Conservation (phyloP, 2,329 filamentous ascomycete species). For the Boeremia exigua region DNA sequence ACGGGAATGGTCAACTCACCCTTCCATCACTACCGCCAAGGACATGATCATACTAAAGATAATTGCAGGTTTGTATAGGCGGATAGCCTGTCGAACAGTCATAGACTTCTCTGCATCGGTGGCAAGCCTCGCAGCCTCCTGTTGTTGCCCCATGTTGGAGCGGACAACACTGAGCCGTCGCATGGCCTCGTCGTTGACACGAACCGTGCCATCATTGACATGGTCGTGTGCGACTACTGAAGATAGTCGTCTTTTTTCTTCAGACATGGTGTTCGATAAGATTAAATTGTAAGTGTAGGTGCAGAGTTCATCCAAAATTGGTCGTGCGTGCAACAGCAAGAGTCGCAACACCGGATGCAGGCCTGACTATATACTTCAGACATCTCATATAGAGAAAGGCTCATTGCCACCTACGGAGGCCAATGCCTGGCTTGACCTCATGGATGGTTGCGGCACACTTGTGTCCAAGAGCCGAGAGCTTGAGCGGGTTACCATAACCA, state of each 20-base stretch:
- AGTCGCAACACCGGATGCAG: not conserved
- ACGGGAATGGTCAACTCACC: conserved; percentile 57
- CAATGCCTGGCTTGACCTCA: not conserved
- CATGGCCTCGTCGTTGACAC: conserved; percentile 16
- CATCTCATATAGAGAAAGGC: not conserved
- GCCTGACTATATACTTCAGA: conserved; percentile 4
- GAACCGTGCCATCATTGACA: conserved; percentile 10
- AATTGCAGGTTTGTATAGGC: conserved; percentile 78
- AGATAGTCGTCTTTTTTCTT: conserved; percentile 5
- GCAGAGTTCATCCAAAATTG: not conserved
- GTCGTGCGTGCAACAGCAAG: not conserved
- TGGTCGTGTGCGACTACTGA: conserved; percentile 7
- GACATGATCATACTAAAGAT: conserved; percentile 81
- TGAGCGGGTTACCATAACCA: not conserved
- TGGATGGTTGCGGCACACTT: conserved; percentile 8
- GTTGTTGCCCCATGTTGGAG: conserved; percentile 11
- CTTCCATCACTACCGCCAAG: conserved; percentile 86
- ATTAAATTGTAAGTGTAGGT: not conserved
- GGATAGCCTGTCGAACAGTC: conserved; percentile 20
- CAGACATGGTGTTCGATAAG: conserved; percentile 9
- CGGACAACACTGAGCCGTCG: conserved; percentile 15
- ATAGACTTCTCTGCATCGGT: conserved; percentile 15
- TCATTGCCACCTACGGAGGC: conserved; percentile 3
- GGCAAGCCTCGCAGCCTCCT: conserved; percentile 16
- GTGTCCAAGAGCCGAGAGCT: not conserved